A percentile compares a stretch with the other conserved stretches of the same genome.
Evolutionary conservation across 2,329 filamentous ascomycete genomes (phyloP).

Genomic region (Trichoderma semiorbis): DNA sequence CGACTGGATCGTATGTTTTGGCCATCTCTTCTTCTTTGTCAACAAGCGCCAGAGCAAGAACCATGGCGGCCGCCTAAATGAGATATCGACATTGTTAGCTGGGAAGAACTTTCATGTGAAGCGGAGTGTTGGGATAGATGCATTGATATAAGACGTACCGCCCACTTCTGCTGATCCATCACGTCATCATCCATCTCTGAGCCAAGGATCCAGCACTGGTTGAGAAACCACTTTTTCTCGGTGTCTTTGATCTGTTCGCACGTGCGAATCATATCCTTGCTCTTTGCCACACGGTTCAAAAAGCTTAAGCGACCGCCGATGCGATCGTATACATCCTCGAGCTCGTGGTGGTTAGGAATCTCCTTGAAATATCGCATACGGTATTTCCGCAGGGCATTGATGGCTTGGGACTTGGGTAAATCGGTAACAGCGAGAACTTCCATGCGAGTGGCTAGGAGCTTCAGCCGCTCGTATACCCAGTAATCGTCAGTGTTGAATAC

Average conservation of each 20-base stretch:
- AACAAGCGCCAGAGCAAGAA: slow-evolving; percentile 86
- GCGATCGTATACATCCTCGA: slow-evolving; percentile 78
- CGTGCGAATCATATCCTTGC: slow-evolving; percentile 70
- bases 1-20: slow-evolving; percentile 61
- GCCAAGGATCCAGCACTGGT: slow-evolving; percentile 72
- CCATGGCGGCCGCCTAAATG: slow-evolving; percentile 78
- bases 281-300: slow-evolving; percentile 86
- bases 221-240: slow-evolving; percentile 74
- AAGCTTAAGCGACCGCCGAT: slow-evolving; percentile 88
- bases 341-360: slow-evolving; percentile 46
- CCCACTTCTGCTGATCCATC: slow-evolving; percentile 97
- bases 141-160: slow-evolving; percentile 53
- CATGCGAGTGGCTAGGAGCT: slow-evolving; percentile 90
- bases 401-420: slow-evolving; percentile 72
- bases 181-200: slow-evolving; percentile 89
- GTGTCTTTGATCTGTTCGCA: slow-evolving; percentile 69
- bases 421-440: slow-evolving; percentile 86
- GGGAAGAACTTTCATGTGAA: neutral
- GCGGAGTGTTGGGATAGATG: neutral
- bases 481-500: slow-evolving; percentile 97
- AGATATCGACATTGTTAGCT: neutral
- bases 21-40: slow-evolving; percentile 68
- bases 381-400: slow-evolving; percentile 74
- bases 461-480: slow-evolving; percentile 95
- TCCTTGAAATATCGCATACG: slow-evolving; percentile 75